These are phyloP conservation scores for Fonsecaea monophora DNA, from an alignment of 2,329 filamentous ascomycete genomes.

Conservation along the genomic window DNA sequence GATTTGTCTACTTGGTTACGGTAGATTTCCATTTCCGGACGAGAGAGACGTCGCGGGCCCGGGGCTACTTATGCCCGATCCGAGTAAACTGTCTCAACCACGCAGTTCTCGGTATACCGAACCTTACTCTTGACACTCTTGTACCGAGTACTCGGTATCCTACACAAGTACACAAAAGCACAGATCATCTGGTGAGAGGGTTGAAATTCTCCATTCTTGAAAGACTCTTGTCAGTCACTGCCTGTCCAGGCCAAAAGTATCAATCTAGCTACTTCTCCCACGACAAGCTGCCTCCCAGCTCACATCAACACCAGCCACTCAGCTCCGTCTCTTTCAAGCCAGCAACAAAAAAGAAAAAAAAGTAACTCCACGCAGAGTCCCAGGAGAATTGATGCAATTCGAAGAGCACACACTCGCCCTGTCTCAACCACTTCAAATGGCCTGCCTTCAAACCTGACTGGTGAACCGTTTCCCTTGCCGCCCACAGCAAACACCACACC, in stretches of 20 bases:
- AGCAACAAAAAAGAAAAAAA: conserved; percentile 13
- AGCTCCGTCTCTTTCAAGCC: conserved; percentile 12
- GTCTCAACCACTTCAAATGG: conserved; percentile 16
- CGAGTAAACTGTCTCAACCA: background rate
- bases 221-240: conserved; percentile 12
- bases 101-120: background rate
- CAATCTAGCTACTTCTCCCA: conserved; percentile 34
- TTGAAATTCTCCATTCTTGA: conserved; percentile 40
- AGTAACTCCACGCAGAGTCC: conserved; percentile 1
- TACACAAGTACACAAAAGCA: background rate
- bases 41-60: background rate
- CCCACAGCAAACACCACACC: background rate
- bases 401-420: conserved; percentile 16
- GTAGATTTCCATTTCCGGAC: conserved; percentile 6
- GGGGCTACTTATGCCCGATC: background rate
- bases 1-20: background rate
- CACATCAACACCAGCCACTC: background rate
- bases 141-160: background rate
- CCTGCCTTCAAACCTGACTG: conserved; percentile 20
- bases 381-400: conserved; percentile 35
- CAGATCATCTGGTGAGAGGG: conserved; percentile 28
- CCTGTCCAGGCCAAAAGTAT: conserved; percentile 21
- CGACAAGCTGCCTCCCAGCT: conserved; percentile 8
- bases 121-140: too few species aligned
- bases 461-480: conserved; percentile 22